Conservation (phyloP, 108 stramenopile genomes). For the Cyclotella cryptica region DNA sequence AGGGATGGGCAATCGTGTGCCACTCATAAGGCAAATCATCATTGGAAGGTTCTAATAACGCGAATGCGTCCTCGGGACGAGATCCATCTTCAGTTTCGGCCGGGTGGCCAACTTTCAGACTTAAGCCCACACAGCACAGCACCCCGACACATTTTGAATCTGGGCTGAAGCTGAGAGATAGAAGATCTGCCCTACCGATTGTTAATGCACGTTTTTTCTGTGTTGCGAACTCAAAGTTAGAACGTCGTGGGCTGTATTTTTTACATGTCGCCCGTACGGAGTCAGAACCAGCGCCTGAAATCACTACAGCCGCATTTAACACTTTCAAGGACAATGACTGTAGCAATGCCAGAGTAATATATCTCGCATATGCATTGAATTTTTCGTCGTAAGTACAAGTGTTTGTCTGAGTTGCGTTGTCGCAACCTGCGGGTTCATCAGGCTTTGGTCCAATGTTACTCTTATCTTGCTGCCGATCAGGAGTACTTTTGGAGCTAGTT, state of each 20-base stretch:
- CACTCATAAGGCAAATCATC: conserved; percentile 12
- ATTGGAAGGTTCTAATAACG: neutral
- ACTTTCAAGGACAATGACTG: conserved; percentile 21
- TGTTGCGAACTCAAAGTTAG: conserved; percentile 17
- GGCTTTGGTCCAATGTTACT: neutral
- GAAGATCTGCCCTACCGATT: conserved; percentile 6
- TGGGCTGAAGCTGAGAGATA: conserved; percentile 21
- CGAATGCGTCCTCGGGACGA: neutral
- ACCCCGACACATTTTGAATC: conserved; percentile 14
- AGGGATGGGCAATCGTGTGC: conserved; percentile 30
- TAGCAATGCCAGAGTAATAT: conserved; percentile 4
- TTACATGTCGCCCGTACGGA: conserved; percentile 15
- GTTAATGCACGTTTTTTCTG: conserved; percentile 14
- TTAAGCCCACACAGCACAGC: conserved; percentile 10
- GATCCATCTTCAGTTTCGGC: too few relatives aligned
- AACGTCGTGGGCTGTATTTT: conserved; percentile 3
- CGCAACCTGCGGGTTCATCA: neutral
- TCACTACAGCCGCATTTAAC: conserved; percentile 18
- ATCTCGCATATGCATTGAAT: conserved; percentile 14
- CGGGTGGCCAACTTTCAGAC: conserved; percentile 25
- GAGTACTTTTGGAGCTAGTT: neutral
- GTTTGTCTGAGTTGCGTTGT: neutral
- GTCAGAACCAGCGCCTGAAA: conserved; percentile 29
- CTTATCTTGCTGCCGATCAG: too few relatives aligned
- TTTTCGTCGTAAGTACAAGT: conserved; percentile 12